Evolutionary conservation across 306 rosid species (phyloP).

Genomic region (Rosa rugosa): DNA sequence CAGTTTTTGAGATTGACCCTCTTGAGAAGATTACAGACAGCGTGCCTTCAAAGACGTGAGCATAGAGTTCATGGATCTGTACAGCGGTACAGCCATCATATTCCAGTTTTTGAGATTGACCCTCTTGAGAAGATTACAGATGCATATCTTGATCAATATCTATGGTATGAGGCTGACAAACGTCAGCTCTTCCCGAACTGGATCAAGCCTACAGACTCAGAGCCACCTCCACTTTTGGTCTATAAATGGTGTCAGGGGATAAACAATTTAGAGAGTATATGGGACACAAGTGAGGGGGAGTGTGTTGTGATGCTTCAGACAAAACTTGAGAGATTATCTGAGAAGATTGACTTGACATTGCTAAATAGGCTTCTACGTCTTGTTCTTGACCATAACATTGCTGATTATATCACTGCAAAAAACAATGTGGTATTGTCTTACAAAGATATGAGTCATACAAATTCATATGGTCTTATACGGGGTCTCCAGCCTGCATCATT

Average conservation of each 20-base stretch:
- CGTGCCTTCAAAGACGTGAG: conserved; percentile 99
- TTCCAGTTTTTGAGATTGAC: conserved; percentile 98
- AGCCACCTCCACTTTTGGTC: conserved; percentile 97
- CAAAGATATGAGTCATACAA: conserved; percentile 98
- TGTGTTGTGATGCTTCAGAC: conserved; percentile 99
- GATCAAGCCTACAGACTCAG: conserved; percentile 98
- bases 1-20: conserved; percentile 97
- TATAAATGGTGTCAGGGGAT: conserved; percentile 99
- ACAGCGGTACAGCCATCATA: conserved; percentile 87
- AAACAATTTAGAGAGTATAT: conserved; percentile 83
- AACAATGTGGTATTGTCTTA: conserved; percentile 92
- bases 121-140: conserved; percentile 99
- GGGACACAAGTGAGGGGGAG: conserved; percentile 97
- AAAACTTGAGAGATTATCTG: conserved; percentile 90
- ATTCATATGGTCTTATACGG: conserved; percentile 92
- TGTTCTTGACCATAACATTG: conserved; percentile 89
- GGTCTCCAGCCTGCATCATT: conserved; percentile 96
- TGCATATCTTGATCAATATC: conserved; percentile 96
- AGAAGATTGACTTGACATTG: conserved; percentile 93
- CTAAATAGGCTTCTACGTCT: conserved; percentile 90
- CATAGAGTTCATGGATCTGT: conserved; percentile 95
- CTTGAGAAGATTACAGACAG: conserved; percentile 98
- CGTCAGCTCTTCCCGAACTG: conserved; percentile 98
- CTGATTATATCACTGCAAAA: conserved; percentile 96
- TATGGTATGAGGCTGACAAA: conserved; percentile 99